phyloP scores from a whole-genome alignment of 2,329 filamentous ascomycete genomes.

The Exutisphaerella laricina region DNA sequence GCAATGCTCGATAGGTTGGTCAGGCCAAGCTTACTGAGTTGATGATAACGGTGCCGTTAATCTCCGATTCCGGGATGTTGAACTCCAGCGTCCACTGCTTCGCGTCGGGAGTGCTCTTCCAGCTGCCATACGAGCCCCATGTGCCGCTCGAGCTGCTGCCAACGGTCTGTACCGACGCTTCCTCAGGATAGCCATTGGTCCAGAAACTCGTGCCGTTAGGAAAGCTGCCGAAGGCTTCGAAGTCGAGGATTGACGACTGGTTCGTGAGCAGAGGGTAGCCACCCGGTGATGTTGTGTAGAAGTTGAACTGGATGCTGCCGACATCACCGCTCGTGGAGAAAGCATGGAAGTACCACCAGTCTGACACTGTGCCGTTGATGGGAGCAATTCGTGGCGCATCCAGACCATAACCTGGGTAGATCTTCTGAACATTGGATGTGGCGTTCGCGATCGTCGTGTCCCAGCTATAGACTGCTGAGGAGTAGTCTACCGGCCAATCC shows the following conservation, averaged over 20 bases:
- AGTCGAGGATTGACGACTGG: not conserved
- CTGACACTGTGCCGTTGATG: not conserved
- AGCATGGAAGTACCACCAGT: conserved; percentile 1
- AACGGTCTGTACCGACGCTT: not conserved
- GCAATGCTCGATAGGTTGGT: not conserved
- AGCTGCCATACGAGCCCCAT: not conserved
- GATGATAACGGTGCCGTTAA: not conserved
- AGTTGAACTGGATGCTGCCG: conserved; percentile 1
- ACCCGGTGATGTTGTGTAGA: conserved; percentile 6
- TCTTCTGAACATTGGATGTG: not conserved
- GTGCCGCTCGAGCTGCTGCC: not conserved
- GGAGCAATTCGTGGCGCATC: not conserved
- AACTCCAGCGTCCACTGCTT: conserved; percentile 1
- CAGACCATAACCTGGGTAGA: not conserved
- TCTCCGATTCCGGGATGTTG: not conserved
- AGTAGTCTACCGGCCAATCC: conserved; percentile 1
- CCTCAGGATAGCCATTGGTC: not conserved
- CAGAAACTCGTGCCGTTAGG: conserved; percentile 1
- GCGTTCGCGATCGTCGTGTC: not conserved
- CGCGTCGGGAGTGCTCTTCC: not conserved
- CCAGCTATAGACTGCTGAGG: not conserved
- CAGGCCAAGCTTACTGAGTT: not conserved
- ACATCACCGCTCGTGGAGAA: not conserved
- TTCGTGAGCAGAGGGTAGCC: not conserved
- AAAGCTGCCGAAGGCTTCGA: not conserved